Conservation (phyloP, 202 grass and related monocot genomes). For the Elaeis oleifera region DNA sequence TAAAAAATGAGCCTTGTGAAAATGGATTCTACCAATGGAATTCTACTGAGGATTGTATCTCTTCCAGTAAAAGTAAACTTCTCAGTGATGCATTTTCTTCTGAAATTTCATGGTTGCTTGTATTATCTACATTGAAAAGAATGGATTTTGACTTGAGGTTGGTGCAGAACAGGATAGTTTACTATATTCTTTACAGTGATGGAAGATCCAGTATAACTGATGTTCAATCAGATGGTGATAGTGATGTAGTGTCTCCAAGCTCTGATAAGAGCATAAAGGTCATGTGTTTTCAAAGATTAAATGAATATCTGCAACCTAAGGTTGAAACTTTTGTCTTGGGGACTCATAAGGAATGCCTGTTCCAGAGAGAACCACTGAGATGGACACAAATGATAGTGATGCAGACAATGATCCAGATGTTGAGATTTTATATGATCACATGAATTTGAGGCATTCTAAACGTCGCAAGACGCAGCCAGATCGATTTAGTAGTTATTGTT, state of each 20-base stretch:
- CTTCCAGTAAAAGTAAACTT: constrained; percentile 40
- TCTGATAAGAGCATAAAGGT: constrained; percentile 44
- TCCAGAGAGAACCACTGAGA: constrained; percentile 10
- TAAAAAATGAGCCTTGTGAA: constrained; percentile 27
- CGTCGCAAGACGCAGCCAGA: constrained; percentile 47
- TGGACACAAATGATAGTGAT: constrained; percentile 16
- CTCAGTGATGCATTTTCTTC: constrained; percentile 45
- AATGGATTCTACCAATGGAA: constrained; percentile 36
- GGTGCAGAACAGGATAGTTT: constrained; percentile 47
- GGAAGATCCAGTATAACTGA: constrained; percentile 4
- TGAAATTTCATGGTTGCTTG: constrained; percentile 53
- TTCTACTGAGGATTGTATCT: constrained; percentile 42
- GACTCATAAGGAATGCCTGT: constrained; percentile 14
- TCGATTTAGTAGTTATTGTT: constrained; percentile 48
- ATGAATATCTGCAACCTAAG: constrained; percentile 30
- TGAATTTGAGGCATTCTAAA: constrained; percentile 74
- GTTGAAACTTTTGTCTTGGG: constrained; percentile 36
- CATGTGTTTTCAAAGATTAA: constrained; percentile 31
- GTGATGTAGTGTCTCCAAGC: constrained; percentile 4
- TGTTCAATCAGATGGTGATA: background rate
- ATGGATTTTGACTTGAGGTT: constrained; percentile 66
- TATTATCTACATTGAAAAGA: constrained; percentile 55
- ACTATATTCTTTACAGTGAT: constrained; percentile 35
- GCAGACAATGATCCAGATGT: constrained; percentile 29
- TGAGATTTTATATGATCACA: constrained; percentile 43